A percentile compares a stretch with the other conserved stretches of the same genome.
These are phyloP conservation scores for Lipomyces sp. DNA, from an alignment of 805 yeast species.

Conservation along the genomic window DNA sequence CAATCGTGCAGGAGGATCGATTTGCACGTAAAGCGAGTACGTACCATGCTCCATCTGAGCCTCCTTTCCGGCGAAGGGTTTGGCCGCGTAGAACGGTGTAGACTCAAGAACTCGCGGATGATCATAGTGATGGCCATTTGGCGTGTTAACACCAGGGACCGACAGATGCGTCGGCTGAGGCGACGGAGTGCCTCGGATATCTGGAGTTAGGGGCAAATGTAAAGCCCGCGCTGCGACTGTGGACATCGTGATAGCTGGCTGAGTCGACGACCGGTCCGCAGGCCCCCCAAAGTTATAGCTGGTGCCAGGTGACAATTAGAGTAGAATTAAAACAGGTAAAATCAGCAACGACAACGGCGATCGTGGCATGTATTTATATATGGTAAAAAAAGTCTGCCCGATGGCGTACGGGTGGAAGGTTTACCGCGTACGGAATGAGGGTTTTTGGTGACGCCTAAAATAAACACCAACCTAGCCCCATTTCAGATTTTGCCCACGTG, in stretches of 20 bases:
- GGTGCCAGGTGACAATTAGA: background rate
- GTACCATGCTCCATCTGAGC: slow-evolving; percentile 66
- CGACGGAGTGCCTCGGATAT: slow-evolving; percentile 23
- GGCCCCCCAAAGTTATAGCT: background rate
- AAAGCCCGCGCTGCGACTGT: background rate
- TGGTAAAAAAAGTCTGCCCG: too few relatives aligned
- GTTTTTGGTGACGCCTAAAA: background rate
- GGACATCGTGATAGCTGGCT: background rate
- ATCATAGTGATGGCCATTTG: slow-evolving; percentile 1
- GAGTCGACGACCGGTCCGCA: background rate
- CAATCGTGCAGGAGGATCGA: background rate
- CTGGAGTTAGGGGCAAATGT: slow-evolving; percentile 16
- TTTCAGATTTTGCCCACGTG: background rate
- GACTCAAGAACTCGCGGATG: slow-evolving; percentile 20
- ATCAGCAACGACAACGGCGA: too few relatives aligned
- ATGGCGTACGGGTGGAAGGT: too few relatives aligned
- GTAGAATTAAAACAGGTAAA: background rate
- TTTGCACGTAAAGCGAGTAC: slow-evolving; percentile 8
- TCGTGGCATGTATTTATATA: too few relatives aligned
- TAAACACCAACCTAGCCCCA: background rate
- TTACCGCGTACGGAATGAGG: background rate
- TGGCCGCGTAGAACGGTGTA: slow-evolving; percentile 58
- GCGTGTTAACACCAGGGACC: slow-evolving; percentile 22
- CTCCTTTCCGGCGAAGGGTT: slow-evolving; percentile 79
- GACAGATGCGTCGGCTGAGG: slow-evolving; percentile 34